A percentile compares a stretch with the other conserved stretches of the same genome.
phyloP scores from a whole-genome alignment of 352 stramenopile genomes.

The Thraustochytrium striatum region DNA sequence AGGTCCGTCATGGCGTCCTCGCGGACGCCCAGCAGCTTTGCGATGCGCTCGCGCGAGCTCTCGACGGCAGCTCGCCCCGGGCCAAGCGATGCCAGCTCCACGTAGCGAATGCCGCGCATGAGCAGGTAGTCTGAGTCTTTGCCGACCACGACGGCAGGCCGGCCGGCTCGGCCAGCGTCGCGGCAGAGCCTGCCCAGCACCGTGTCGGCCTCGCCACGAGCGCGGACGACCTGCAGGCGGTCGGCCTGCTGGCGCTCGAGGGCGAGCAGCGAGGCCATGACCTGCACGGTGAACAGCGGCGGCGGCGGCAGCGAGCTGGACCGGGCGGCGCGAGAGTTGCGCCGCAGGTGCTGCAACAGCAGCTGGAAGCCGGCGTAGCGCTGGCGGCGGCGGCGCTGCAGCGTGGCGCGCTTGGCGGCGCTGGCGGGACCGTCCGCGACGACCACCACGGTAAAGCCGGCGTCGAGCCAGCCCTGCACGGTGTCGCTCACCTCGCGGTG shows the following conservation, averaged over 20 bases:
- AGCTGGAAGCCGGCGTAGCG: neutral
- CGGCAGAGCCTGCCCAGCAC: constrained; percentile 65
- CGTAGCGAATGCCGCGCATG: constrained; percentile 72
- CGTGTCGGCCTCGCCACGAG: constrained; percentile 69
- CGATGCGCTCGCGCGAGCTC: constrained; percentile 59
- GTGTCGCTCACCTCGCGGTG: too few relatives aligned
- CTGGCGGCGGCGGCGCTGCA: neutral
- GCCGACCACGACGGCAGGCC: constrained; percentile 52
- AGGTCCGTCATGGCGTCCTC: constrained; percentile 73
- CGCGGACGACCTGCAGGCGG: constrained; percentile 57
- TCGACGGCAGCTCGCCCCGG: constrained; percentile 16
- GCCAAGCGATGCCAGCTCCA: constrained; percentile 61
- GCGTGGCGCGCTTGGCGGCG: neutral
- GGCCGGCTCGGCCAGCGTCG: constrained; percentile 63
- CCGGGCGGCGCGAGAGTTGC: neutral
- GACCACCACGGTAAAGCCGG: neutral
- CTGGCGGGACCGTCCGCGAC: neutral
- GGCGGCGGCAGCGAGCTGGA: neutral
- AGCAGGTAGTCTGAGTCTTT: constrained; percentile 81
- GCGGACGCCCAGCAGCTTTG: constrained; percentile 61
- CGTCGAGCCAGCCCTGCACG: neutral
- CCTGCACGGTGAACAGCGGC: neutral
- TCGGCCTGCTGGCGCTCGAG: neutral
- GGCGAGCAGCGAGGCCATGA: neutral
- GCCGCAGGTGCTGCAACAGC: neutral